Evolutionary conservation across 176 grass and related monocot species (phyloP).

Genomic region (Aegilops sharonensis): DNA sequence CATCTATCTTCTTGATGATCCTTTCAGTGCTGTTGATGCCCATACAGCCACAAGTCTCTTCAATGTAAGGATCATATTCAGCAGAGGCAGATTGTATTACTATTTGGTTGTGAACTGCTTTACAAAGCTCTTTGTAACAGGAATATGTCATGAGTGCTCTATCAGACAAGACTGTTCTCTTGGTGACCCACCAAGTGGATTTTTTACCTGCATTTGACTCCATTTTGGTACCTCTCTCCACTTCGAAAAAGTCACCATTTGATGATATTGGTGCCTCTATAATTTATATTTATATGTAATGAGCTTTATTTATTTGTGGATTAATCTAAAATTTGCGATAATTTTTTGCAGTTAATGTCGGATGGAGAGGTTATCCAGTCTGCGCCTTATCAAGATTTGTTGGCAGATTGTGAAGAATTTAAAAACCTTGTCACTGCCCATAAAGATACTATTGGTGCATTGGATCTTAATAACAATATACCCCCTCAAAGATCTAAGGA

Average conservation of each 20-base stretch:
- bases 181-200: constrained; percentile 94
- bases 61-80: constrained; percentile 50
- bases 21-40: constrained; percentile 97
- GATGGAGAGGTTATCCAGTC: constrained; percentile 58
- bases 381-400: constrained; percentile 58
- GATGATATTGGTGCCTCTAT: not conserved
- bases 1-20: constrained; percentile 90
- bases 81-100: not conserved
- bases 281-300: not conserved
- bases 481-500: constrained; percentile 18
- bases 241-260: not conserved
- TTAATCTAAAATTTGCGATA: not conserved
- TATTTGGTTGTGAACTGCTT: not conserved
- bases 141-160: constrained; percentile 86
- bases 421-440: constrained; percentile 73
- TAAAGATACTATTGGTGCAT: constrained; percentile 50
- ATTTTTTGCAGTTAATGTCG: constrained; percentile 69
- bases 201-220: constrained; percentile 75
- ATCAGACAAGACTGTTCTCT: constrained; percentile 67
- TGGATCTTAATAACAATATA: constrained; percentile 34
- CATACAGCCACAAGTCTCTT: constrained; percentile 84
- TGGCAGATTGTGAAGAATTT: constrained; percentile 66
- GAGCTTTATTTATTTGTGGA: not conserved
- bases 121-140: constrained; percentile 34
- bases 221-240: constrained; percentile 44